phyloP scores from a whole-genome alignment of 768 basidiomycete species.

The Macrolepiota fuliginosa region DNA sequence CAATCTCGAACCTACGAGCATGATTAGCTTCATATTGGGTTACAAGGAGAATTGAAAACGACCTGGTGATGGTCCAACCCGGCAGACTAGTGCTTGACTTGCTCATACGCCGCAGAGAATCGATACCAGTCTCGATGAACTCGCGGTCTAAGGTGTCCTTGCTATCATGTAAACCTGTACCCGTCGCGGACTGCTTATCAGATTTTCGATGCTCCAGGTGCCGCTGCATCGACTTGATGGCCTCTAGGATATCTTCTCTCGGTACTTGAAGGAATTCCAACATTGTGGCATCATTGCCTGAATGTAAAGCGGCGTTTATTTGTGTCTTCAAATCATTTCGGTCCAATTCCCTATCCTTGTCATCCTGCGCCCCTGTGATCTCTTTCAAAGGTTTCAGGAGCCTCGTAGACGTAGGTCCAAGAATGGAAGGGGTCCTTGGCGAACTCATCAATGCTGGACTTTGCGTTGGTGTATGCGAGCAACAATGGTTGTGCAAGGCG shows the following conservation, averaged over 20 bases:
- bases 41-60: constrained; percentile 13
- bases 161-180: neutral
- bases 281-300: constrained; percentile 68
- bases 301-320: constrained; percentile 70
- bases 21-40: neutral
- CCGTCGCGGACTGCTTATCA: neutral
- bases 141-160: constrained; percentile 61
- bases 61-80: constrained; percentile 77
- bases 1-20: constrained; percentile 63
- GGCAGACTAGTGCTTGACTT: constrained; percentile 45
- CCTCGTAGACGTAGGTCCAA: neutral
- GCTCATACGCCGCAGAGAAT: constrained; percentile 65
- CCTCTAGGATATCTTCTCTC: constrained; percentile 72
- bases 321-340: constrained; percentile 88
- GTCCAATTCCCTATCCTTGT: constrained; percentile 37
- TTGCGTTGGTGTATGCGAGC: constrained; percentile 16
- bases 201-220: constrained; percentile 20
- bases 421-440: constrained; percentile 8
- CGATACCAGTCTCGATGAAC: constrained; percentile 72
- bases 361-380: constrained; percentile 8
- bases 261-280: constrained; percentile 57
- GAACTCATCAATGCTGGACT: constrained; percentile 1
- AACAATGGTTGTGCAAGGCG: constrained; percentile 32
- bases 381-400: constrained; percentile 3
- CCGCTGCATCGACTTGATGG: constrained; percentile 74